These are phyloP conservation scores for Irineochytrium annulatum DNA, from an alignment of 192 early-diverging fungal species.

Conservation along the genomic window DNA sequence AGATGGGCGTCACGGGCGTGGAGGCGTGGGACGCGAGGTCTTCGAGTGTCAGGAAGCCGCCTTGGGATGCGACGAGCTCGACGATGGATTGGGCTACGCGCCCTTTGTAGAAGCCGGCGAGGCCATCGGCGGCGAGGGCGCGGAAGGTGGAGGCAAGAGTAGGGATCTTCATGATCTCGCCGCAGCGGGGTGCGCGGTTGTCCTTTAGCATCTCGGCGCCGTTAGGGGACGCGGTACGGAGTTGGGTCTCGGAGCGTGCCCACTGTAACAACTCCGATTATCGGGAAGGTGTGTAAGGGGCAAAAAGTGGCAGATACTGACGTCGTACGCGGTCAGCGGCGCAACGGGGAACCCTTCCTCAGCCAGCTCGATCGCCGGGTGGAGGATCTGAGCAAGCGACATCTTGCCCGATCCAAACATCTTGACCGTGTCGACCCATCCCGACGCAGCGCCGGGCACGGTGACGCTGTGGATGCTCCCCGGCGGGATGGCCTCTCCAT, in stretches of 20 bases:
- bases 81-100: conserved; percentile 64
- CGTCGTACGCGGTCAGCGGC: conserved; percentile 18
- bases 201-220: conserved; percentile 44
- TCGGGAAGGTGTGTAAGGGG: background rate
- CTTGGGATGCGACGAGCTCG: conserved; percentile 39
- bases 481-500: conserved; percentile 35
- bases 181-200: conserved; percentile 47
- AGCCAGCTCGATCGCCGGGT: conserved; percentile 66
- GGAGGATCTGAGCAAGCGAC: conserved; percentile 49
- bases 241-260: conserved; percentile 19
- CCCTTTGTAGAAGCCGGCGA: conserved; percentile 66
- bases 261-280: conserved; percentile 21
- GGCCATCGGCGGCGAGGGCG: conserved; percentile 55
- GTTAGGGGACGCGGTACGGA: conserved; percentile 33
- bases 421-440: conserved; percentile 65
- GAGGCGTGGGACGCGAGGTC: conserved; percentile 58
- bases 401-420: conserved; percentile 62
- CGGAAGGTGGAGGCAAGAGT: conserved; percentile 54
- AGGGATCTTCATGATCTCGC: conserved; percentile 61
- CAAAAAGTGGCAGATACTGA: conserved; percentile 12
- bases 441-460: conserved; percentile 71
- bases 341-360: conserved; percentile 49
- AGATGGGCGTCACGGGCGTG: conserved; percentile 54
- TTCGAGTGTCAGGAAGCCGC: conserved; percentile 61
- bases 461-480: conserved; percentile 32